Conservation (phyloP, 306 rosid genomes). For the Cicer arietinum region DNA sequence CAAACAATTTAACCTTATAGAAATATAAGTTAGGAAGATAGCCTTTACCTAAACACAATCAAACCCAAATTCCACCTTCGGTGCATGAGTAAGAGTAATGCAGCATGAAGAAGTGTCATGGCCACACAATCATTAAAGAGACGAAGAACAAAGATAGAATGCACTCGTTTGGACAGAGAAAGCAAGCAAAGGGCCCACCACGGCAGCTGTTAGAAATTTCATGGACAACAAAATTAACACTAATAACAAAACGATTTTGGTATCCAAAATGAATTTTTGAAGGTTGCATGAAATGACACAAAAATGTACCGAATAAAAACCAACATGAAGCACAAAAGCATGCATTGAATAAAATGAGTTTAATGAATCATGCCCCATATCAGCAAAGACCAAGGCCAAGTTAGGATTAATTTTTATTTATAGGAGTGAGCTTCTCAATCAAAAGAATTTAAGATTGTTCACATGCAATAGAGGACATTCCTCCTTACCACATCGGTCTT, state of each 20-base stretch:
- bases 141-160: conserved; percentile 91
- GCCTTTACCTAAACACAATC: conserved; percentile 79
- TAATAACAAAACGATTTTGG: conserved; percentile 1
- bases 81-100: conserved; percentile 67
- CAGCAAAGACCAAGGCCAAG: neutral
- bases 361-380: neutral
- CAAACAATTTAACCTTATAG: conserved; percentile 19
- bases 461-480: neutral
- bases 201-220: conserved; percentile 66
- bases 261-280: neutral
- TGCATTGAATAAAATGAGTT: neutral
- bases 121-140: conserved; percentile 92
- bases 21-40: conserved; percentile 4
- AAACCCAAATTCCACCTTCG: conserved; percentile 88
- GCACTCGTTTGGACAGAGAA: conserved; percentile 88
- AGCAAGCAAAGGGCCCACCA: conserved; percentile 87
- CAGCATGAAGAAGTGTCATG: conserved; percentile 75
- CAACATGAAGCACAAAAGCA: neutral
- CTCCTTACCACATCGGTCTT: conserved; percentile 80
- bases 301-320: neutral
- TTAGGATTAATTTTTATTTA: neutral
- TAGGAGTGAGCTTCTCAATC: neutral
- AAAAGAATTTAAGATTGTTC: neutral
- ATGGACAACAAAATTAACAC: conserved; percentile 23
- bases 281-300: neutral